Base-by-base conservation (phyloP, 1,284 basidiomycete species). In the Microbotryum scabiosae region DNA sequence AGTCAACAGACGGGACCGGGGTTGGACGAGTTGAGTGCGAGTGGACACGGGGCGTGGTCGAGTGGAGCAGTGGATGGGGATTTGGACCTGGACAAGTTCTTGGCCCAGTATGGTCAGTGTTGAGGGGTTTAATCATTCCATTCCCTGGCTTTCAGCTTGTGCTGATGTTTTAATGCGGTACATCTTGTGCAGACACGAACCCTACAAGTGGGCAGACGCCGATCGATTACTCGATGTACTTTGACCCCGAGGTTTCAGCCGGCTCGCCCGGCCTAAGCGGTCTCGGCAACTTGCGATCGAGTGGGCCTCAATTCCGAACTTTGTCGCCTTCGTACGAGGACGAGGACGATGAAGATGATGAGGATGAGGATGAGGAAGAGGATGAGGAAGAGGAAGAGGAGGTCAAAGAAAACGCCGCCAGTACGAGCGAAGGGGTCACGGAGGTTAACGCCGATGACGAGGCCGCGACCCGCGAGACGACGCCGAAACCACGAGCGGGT, bases 51-150 rank as follows among this genome's bases (percentile, higher is more conserved):
- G 45, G 26, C 21, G 32, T 54, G 10, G 45, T 44, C 16, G 57
- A 48, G 36, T 41, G 36, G 36, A 5, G 36, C 36, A 5, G 36
- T 12, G 8, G 59, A 59, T 9, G 67, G 62, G 10, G 60, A 57
- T 32, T 44, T 62, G 9, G 67, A 69, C 32, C 43, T 67, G 30
- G 67, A 66, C 51, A 62, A 62, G 49, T 57, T 69, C 36, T 28
- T 69, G 21, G 62, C 60, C 20, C 65, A 67, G 57, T 61, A 62
- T 28, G 57, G 61, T 65, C 49, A 26, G 66, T 50, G 5, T 51
- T 28, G 50, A 25, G 50, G 26, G 6, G 30, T 5, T 32, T 32
- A 32, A 32, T 32, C 30, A 32, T n/a, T n/a, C n/a, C n/a, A n/a
- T n/a, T n/a, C n/a, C n/a, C n/a, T n/a, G n/a, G n/a, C n/a, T n/a